Conservation (phyloP, 441 rosid genomes). For the Macaranga tanarius region DNA sequence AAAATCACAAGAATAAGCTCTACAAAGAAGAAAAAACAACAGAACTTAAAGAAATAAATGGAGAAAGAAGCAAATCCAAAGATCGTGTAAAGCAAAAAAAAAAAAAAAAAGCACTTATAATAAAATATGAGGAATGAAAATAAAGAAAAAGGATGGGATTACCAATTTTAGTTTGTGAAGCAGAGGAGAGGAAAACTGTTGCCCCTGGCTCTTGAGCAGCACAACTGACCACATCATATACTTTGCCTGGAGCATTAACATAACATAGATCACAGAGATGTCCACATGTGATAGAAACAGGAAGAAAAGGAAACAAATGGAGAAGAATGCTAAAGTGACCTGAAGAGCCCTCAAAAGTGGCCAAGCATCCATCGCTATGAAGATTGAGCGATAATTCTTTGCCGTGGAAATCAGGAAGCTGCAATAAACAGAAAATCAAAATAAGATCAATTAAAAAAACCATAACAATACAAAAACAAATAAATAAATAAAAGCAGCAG, state of each 20-base stretch:
- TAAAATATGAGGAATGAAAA: not conserved
- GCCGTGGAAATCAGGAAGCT: constrained; percentile 64
- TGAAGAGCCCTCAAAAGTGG: constrained; percentile 53
- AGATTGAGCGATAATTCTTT: constrained; percentile 47
- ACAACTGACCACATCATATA: constrained; percentile 49
- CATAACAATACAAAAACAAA: too few species aligned
- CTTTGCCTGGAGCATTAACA: constrained; percentile 45
- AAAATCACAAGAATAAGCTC: not conserved
- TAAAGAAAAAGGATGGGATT: constrained; percentile 1
- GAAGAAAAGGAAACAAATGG: too few species aligned
- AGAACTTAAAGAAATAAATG: too few species aligned
- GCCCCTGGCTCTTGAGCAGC: constrained; percentile 51
- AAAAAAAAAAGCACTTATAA: too few species aligned
- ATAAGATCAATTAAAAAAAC: too few species aligned
- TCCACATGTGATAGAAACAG: too few species aligned
- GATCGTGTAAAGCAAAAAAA: too few species aligned
- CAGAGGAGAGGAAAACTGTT: constrained; percentile 50
- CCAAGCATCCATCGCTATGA: constrained; percentile 47
- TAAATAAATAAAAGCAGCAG: not conserved
- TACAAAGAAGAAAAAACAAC: not conserved
- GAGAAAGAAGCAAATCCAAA: not conserved
- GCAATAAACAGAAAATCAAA: constrained; percentile 19
- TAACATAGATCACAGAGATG: too few species aligned
- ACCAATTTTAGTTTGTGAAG: constrained; percentile 54
- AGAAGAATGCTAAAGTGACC: constrained; percentile 34